Evolutionary conservation across 2,329 filamentous ascomycete genomes (phyloP).

Genomic region (Ascochyta pisi): DNA sequence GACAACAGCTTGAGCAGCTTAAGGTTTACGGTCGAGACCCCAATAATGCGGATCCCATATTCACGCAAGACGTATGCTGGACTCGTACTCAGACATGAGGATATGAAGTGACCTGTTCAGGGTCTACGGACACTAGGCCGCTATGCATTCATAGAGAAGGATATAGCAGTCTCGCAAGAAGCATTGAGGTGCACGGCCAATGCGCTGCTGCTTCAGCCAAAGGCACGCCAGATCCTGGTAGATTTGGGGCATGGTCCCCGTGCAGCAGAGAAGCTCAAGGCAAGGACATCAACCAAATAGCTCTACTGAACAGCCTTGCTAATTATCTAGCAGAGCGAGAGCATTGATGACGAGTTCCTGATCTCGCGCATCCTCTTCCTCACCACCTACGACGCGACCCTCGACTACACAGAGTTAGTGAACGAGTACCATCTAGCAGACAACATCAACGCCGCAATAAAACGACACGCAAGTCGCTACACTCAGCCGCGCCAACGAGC

Average conservation of each 20-base stretch:
- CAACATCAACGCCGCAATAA: slow-evolving; percentile 72
- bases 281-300: slow-evolving; percentile 22
- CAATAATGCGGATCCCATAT: slow-evolving; percentile 78
- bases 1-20: slow-evolving; percentile 65
- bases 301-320: neutral
- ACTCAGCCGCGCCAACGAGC: slow-evolving; percentile 43
- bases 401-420: slow-evolving; percentile 71
- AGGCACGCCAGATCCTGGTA: slow-evolving; percentile 75
- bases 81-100: neutral
- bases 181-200: slow-evolving; percentile 86
- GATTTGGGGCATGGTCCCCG: slow-evolving; percentile 72
- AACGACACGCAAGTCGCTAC: slow-evolving; percentile 65
- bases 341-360: slow-evolving; percentile 85
- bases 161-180: slow-evolving; percentile 67
- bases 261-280: slow-evolving; percentile 73
- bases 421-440: slow-evolving; percentile 71
- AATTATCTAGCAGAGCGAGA: slow-evolving; percentile 61
- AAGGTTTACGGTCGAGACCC: slow-evolving; percentile 81
- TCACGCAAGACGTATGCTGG: slow-evolving; percentile 71
- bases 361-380: slow-evolving; percentile 80
- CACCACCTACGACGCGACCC: slow-evolving; percentile 76
- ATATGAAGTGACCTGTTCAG: slow-evolving; percentile 53
- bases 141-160: slow-evolving; percentile 75
- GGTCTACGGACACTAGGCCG: slow-evolving; percentile 75
- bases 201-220: slow-evolving; percentile 72